phyloP scores from a whole-genome alignment of 257 asterid species.

The Nicotiana benthamiana region DNA sequence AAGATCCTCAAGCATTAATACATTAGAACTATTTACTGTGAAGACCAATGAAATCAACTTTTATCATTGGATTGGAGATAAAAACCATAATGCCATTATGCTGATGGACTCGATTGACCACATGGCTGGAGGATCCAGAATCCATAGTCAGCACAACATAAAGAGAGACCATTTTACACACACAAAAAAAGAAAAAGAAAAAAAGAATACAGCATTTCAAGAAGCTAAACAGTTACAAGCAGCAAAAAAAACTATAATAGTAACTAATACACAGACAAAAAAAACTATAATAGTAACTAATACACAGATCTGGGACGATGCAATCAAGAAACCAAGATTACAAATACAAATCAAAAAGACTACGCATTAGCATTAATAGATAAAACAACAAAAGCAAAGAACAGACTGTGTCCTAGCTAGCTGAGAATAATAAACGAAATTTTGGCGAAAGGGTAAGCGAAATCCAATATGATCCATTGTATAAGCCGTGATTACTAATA shows the following conservation, averaged over 20 bases:
- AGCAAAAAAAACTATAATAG: neutral
- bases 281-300: neutral
- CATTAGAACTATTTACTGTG: neutral
- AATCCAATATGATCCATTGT: neutral
- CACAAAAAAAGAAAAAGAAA: neutral
- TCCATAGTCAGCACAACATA: neutral
- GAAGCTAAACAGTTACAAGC: neutral
- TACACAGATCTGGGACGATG: slow-evolving; percentile 9
- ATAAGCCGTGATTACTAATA: neutral
- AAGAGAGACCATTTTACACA: neutral
- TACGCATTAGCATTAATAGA: neutral
- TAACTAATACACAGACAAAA: neutral
- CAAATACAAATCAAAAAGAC: neutral
- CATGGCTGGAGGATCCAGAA: neutral
- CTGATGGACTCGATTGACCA: neutral
- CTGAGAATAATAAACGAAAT: neutral
- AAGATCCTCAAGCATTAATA: neutral
- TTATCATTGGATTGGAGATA: neutral
- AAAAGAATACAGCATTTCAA: slow-evolving; percentile 10
- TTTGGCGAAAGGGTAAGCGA: neutral
- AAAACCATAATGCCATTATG: neutral
- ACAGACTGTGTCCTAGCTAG: neutral
- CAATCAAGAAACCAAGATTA: neutral
- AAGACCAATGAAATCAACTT: neutral
- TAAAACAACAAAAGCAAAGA: neutral